Base-by-base conservation (phyloP, 2,329 filamentous ascomycete genomes). In the Ploettnerulaceae sp. region DNA sequence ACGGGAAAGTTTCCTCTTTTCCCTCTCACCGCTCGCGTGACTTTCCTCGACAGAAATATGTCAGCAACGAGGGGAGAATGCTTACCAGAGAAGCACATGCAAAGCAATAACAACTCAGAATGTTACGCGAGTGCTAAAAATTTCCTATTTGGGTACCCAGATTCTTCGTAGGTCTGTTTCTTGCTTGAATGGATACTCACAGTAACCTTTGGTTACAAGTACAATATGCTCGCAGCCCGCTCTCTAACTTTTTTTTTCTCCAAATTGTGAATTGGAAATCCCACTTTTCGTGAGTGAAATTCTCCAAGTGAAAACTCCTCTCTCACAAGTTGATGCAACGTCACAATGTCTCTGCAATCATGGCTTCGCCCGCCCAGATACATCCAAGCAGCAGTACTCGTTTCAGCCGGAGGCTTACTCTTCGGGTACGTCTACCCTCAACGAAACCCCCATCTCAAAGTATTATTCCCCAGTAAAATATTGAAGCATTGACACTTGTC, bases 351-450 rank as follows among this genome's bases (percentile, higher is more conserved):
- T 12, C 25, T 8, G 14, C 2, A 28, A 15, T 44, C 33, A 6
- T 47, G 45, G 39, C 26, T 51, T 38, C 41, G 48, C 14, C 49
- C 54, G 6, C 57, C 59, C 31, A 57, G 52, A 56, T 62, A 63
- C 52, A 50, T 63, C 3, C 46, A 56, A 39, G 56, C 57, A 17
- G 46, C 59, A 8, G 52, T 57, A 11, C 33, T 62, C 4, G 53
- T 57, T 28, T 60, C 60, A 3, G 29, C 61, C 21, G 60, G 57
- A 7, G 61, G 58, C 2, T 35, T 50, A 15, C 35, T 61, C 14
- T 61, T 62, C 42, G 60, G 61, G 57, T 61, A 54, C 20, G 47
- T 48, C 14, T 11, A 40, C 37, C 20, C 17, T 29, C 21, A 36
- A n/a, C 11, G 5, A 2, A 6, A 26, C 18, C 18, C 9, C 24